Conservation (phyloP, 2,329 filamentous ascomycete species). For the Epichloe bromicola region DNA sequence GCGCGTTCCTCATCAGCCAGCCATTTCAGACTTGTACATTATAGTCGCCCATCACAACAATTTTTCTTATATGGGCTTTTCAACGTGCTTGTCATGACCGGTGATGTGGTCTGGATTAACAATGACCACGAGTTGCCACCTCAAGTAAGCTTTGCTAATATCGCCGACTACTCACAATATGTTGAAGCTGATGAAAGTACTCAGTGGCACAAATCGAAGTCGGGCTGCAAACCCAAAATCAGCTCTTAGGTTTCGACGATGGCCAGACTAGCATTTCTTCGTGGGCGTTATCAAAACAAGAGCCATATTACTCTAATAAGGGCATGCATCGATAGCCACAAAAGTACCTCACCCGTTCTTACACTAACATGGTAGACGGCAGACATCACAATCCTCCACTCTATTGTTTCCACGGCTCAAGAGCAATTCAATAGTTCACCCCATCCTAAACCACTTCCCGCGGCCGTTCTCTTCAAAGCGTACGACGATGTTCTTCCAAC, state of each 20-base stretch:
- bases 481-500: constrained; percentile 65
- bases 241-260: constrained; percentile 1
- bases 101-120: not conserved
- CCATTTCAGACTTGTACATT: no score
- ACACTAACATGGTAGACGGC: not conserved
- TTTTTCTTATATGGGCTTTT: not conserved
- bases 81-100: not conserved
- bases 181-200: not conserved
- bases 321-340: constrained; percentile 24
- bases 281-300: constrained; percentile 6
- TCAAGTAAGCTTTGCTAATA: not conserved
- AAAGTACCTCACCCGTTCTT: not conserved
- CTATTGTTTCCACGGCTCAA: constrained; percentile 62
- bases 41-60: not conserved
- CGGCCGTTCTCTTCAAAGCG: constrained; percentile 66
- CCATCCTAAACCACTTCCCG: constrained; percentile 52
- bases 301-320: constrained; percentile 45
- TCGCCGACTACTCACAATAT: not conserved
- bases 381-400: constrained; percentile 71
- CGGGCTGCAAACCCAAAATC: not conserved
- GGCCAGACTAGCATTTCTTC: constrained; percentile 1
- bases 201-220: constrained; percentile 14
- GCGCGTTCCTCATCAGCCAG: not conserved
- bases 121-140: not conserved
- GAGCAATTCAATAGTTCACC: constrained; percentile 43